A percentile compares a stretch with the other conserved stretches of the same genome.
Evolutionary conservation across 1,139 yeast species (phyloP).

Genomic region (Candida sanyaensis): DNA sequence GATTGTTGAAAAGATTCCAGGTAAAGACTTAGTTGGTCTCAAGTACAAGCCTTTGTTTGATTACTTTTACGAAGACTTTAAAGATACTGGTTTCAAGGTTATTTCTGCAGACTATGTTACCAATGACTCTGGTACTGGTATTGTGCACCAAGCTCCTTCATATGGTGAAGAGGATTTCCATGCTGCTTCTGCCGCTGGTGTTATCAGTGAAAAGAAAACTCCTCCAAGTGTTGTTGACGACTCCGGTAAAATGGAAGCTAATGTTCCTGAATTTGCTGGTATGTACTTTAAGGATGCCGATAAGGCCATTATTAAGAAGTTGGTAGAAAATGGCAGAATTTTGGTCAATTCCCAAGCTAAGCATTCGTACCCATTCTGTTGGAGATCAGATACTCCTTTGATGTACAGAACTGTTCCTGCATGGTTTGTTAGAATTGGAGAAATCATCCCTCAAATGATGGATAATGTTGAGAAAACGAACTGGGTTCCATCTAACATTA

Average conservation of each 20-base stretch:
- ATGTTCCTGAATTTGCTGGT: slow-evolving; percentile 77
- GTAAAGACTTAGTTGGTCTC: slow-evolving; percentile 75
- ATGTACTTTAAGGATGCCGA: slow-evolving; percentile 95
- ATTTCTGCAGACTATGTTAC: slow-evolving; percentile 83
- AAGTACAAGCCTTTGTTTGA: slow-evolving; percentile 82
- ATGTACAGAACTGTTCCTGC: slow-evolving; percentile 96
- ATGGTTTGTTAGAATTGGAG: slow-evolving; percentile 93
- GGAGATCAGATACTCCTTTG: slow-evolving; percentile 99
- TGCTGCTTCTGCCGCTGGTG: slow-evolving; percentile 74
- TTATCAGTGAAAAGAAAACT: slow-evolving; percentile 63
- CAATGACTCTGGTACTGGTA: slow-evolving; percentile 97
- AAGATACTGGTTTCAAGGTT: slow-evolving; percentile 79
- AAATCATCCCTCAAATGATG: slow-evolving; percentile 86
- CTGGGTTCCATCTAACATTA: slow-evolving; percentile 92
- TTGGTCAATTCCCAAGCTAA: slow-evolving; percentile 79
- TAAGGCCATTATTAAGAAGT: slow-evolving; percentile 78
- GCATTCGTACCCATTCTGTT: slow-evolving; percentile 98
- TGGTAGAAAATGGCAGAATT: slow-evolving; percentile 77
- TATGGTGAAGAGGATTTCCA: slow-evolving; percentile 98
- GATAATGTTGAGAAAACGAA: slow-evolving; percentile 80
- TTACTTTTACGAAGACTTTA: slow-evolving; percentile 74
- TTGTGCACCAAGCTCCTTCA: slow-evolving; percentile 97
- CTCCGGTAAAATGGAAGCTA: slow-evolving; percentile 76
- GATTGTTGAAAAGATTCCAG: slow-evolving; percentile 76
- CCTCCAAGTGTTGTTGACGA: slow-evolving; percentile 98